Evolutionary conservation across 2,329 filamentous ascomycete species (phyloP), one percentile per base, ranked within the genome.

Genomic region (Ascochyta fabae): DNA sequence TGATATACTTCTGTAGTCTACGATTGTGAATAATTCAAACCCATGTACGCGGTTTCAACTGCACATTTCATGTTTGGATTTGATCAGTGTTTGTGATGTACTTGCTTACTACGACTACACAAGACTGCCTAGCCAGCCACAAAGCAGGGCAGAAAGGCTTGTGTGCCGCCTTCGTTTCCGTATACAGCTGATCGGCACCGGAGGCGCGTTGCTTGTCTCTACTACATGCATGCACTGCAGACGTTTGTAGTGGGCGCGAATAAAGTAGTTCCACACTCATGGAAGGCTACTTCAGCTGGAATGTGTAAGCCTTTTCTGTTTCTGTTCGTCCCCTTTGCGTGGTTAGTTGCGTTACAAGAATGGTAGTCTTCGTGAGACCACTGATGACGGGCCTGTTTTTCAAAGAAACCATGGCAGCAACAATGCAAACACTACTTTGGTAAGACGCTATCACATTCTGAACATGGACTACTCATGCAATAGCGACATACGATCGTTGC

Each of bases 51-150:
- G 16, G 16, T 16, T 16, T 16, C 16, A 16, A 16, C 2, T 12
- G 7, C 10, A 9, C 36, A 22, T 10, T 3, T 23, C 16, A 16
- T 24, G 10, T 10, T 39, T 10, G 23, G 36, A 22, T 10, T 19
- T 13, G 12, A 10, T 12, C 24, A 8, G 36, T 23, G 19, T 19
- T 27, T 9, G 36, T 40, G 12, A 40, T 24, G 12, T 27, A 6
- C 12, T 10, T 10, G 12, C 23, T 4, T 24, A 40, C 16, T 19
- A 6, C 16, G 19, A 7, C 8, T n/a, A 9, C 29, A 8, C 23
- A 50, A 50, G 48, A 26, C 31, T 22, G 48, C 48, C 48, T 29
- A 49, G 47, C 29, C 9, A 5, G 31, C 42, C 31, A 45, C 29
- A 9, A 41, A 10, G 47, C 38, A 38, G 23, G 27, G 38, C 38